Evolutionary conservation across 2,329 filamentous ascomycete species (phyloP).

Genomic region (Diaporthe australafricana): DNA sequence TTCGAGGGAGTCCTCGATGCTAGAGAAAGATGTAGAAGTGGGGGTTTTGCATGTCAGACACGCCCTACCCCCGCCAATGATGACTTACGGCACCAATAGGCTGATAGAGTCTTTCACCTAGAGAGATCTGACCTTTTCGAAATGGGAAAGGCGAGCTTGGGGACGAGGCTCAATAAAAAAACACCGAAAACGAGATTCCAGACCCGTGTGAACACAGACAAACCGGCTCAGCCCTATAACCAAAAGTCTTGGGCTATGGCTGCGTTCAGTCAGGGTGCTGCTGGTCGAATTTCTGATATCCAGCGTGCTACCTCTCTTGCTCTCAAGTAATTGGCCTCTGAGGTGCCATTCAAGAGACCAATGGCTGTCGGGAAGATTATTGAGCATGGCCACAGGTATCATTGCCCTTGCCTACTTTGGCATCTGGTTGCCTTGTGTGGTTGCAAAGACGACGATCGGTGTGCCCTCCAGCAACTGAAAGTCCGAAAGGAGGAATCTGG

Average conservation of each 20-base stretch:
- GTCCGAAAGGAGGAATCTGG: not conserved
- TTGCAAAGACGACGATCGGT: not conserved
- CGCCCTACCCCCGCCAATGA: not conserved
- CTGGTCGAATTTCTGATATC: too few species aligned
- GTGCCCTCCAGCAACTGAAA: not conserved
- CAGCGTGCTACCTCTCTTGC: not conserved
- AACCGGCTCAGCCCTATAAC: too few species aligned
- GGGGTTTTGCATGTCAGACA: constrained; percentile 1
- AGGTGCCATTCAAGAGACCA: not conserved
- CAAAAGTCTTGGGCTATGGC: too few species aligned
- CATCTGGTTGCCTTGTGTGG: not conserved
- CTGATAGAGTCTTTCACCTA: not conserved
- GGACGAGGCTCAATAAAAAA: not conserved
- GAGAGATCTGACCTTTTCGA: not conserved
- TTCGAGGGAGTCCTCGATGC: not conserved
- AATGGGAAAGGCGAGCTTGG: not conserved
- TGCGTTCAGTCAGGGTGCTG: too few species aligned
- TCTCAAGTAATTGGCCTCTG: not conserved
- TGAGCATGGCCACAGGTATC: not conserved
- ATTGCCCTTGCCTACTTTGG: constrained; percentile 3
- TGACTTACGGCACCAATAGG: not conserved
- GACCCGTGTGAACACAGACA: not conserved
- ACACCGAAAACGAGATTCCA: not conserved
- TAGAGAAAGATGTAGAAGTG: not conserved
- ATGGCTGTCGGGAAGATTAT: not conserved